Evolutionary conservation across 108 stramenopile genomes (phyloP), one percentile per base, ranked within the genome.

Genomic region (Seminavis robusta): DNA sequence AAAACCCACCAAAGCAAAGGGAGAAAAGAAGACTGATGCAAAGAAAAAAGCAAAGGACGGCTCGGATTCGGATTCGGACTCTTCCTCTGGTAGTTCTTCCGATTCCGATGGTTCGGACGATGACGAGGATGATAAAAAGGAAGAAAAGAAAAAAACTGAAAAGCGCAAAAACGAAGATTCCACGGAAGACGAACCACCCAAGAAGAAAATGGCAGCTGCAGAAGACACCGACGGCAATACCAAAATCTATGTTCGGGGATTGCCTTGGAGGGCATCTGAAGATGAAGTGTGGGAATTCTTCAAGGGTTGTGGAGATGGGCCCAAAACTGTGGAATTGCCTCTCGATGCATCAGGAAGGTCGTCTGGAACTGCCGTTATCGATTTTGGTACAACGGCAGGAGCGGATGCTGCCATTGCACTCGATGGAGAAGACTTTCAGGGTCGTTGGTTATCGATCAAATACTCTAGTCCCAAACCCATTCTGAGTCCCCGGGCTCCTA

Each of bases 251-350:
- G 67, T 98, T 33, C 75, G 86, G 29, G 98, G 98, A 26, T 61
- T 98, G 34, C 97, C 98, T 13, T 99, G 97, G 96, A 73, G 60
- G 37, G 77, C 95, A 31, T 74, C 78, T 7, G 90, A 97, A 52
- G 86, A 93, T 0, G 92, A 94, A 42, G 79, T 99, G 23, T 47
- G 57, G n/a, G 86, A 81, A 16, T 97, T 94, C 75, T 98, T 99
- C 76, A 56, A 63, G 26, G 34, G 26, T 11, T 97, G 95, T 70
- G 96, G 95, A 33, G 70, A 75, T 45, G 59, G 62, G 34, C 74
- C 87, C 26, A 65, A 15, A 7, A 41, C 42, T 39, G 56, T 90
- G 16, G 96, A 98, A 62, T 60, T 97, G 70, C 96, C 98, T 19
- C 38, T 92, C 52, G 68, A 66, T 73, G 86, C 83, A 39, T 84